Evolutionary conservation across 2,329 filamentous ascomycete species (phyloP).

Genomic region (Trichothecium sympodiale): DNA sequence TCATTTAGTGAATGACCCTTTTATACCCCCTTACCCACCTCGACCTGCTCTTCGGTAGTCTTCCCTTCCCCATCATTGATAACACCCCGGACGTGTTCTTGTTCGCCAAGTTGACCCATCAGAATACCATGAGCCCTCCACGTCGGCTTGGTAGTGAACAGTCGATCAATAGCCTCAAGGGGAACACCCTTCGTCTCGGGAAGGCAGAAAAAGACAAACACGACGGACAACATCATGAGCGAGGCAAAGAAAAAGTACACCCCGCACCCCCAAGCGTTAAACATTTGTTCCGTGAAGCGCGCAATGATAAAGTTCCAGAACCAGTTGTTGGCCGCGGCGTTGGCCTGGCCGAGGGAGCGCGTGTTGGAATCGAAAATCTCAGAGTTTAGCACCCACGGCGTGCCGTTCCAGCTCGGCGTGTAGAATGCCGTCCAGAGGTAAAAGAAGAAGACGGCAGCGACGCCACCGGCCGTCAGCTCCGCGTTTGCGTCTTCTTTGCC

Average conservation of each 20-base stretch:
- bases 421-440: conserved; percentile 63
- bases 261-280: conserved; percentile 31
- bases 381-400: conserved; percentile 64
- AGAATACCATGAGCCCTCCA: conserved; percentile 30
- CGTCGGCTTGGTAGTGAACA: conserved; percentile 33
- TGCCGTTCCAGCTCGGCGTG: conserved; percentile 62
- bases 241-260: conserved; percentile 44
- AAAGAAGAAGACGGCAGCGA: conserved; percentile 54
- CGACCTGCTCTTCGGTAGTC: conserved; percentile 13
- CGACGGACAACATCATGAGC: conserved; percentile 32
- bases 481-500: background rate
- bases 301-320: conserved; percentile 43
- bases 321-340: conserved; percentile 53
- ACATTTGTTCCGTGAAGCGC: conserved; percentile 42
- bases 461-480: conserved; percentile 31
- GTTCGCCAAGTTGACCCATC: conserved; percentile 28
- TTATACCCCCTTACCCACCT: conserved; percentile 3
- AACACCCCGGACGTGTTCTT: conserved; percentile 19
- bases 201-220: conserved; percentile 39
- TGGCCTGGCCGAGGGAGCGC: conserved; percentile 56
- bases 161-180: conserved; percentile 36
- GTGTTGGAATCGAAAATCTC: conserved; percentile 65
- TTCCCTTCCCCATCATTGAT: conserved; percentile 16
- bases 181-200: conserved; percentile 43
- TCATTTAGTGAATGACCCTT: background rate